A percentile compares a stretch with the other conserved stretches of the same genome.
Conservation (phyloP, 2,329 filamentous ascomycete species). For the Fusarium nodosum region DNA sequence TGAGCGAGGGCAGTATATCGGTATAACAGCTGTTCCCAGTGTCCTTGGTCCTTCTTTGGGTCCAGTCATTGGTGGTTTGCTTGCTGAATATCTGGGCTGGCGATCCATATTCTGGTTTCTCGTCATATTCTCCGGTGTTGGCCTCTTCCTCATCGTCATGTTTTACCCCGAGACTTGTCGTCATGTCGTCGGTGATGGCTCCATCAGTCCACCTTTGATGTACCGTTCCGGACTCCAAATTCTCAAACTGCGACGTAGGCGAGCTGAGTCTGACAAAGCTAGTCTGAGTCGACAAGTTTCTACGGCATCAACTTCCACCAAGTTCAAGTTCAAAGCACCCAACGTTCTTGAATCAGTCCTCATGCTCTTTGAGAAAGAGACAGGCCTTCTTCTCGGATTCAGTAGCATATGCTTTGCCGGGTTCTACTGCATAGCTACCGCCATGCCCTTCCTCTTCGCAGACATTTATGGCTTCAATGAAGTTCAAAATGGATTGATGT, state of each 20-base stretch:
- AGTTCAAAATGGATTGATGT: slow-evolving; percentile 66
- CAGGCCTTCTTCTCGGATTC: slow-evolving; percentile 60
- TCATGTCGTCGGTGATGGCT: slow-evolving; percentile 66
- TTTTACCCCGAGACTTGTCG: slow-evolving; percentile 69
- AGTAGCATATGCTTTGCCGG: slow-evolving; percentile 63
- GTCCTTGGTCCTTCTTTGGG: slow-evolving; percentile 65
- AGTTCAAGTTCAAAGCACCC: slow-evolving; percentile 56
- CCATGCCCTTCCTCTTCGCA: slow-evolving; percentile 60
- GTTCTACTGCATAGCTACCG: slow-evolving; percentile 63
- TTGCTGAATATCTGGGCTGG: slow-evolving; percentile 71
- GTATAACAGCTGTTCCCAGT: slow-evolving; percentile 62
- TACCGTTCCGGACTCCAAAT: slow-evolving; percentile 56
- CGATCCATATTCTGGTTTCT: slow-evolving; percentile 74
- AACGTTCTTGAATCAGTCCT: slow-evolving; percentile 59
- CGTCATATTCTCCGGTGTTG: slow-evolving; percentile 59
- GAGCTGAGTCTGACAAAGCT: slow-evolving; percentile 7
- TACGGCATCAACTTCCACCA: slow-evolving; percentile 30
- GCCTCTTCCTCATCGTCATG: slow-evolving; percentile 59
- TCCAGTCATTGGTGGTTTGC: slow-evolving; percentile 70
- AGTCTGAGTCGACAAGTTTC: slow-evolving; percentile 33
- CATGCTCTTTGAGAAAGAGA: slow-evolving; percentile 60
- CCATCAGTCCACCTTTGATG: slow-evolving; percentile 56
- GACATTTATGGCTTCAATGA: slow-evolving; percentile 72
- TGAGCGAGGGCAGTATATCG: slow-evolving; percentile 73
- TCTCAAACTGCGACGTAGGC: slow-evolving; percentile 41